Evolutionary conservation across 2,329 filamentous ascomycete species (phyloP).

Genomic region (Plenodomus lindquistii): DNA sequence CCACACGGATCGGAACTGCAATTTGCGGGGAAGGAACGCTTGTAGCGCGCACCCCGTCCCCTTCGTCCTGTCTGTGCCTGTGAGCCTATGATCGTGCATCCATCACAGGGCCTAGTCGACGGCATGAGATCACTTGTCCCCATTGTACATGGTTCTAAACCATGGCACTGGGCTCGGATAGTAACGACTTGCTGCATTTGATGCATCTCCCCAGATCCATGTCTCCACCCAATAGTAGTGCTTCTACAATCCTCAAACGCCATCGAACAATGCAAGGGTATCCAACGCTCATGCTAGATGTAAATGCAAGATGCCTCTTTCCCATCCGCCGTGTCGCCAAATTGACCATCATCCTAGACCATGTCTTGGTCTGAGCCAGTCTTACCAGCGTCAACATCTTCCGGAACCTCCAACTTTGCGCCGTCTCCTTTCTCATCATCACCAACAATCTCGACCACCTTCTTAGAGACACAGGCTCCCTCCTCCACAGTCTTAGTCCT

Average conservation of each 20-base stretch:
- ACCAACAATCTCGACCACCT: constrained; percentile 18
- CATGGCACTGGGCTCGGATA: no score
- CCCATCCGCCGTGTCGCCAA: neutral
- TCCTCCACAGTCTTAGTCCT: constrained; percentile 26
- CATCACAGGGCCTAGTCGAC: neutral
- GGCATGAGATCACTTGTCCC: no score
- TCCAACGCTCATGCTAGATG: constrained; percentile 21
- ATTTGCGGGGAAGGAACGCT: constrained; percentile 9
- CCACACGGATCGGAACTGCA: neutral
- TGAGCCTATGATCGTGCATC: neutral
- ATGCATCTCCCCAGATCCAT: no score
- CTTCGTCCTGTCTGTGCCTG: neutral
- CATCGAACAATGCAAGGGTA: constrained; percentile 12
- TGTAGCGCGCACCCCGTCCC: neutral
- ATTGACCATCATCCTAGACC: neutral
- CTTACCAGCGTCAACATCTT: constrained; percentile 8
- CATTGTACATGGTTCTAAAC: no score
- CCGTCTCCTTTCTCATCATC: constrained; percentile 11
- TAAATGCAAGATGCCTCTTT: constrained; percentile 9
- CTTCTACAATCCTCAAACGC: neutral
- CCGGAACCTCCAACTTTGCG: constrained; percentile 13
- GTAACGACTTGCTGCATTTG: no score
- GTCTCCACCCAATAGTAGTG: neutral
- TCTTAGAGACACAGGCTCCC: constrained; percentile 26
- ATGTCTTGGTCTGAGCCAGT: constrained; percentile 22